phyloP scores from a whole-genome alignment of 1,139 yeast genomes.

The Yamadazyma pseudoaaseri region DNA sequence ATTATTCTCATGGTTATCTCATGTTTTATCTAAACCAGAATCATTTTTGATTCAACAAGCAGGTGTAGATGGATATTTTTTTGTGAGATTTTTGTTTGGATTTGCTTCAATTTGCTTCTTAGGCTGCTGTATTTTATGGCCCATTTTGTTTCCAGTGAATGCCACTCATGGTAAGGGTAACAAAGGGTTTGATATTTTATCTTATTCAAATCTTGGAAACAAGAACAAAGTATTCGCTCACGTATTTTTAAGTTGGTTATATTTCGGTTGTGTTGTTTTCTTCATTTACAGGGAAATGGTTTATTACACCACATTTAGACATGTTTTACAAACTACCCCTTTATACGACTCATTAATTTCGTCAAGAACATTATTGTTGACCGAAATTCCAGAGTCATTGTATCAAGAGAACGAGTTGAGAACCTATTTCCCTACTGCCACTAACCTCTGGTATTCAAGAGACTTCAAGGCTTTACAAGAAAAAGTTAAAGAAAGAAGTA shows the following conservation, averaged over 20 bases:
- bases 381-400: constrained; percentile 54
- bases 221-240: constrained; percentile 68
- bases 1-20: constrained; percentile 53
- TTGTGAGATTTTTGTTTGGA: constrained; percentile 70
- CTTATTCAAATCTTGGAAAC: constrained; percentile 62
- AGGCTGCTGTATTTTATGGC: constrained; percentile 69
- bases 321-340: constrained; percentile 68
- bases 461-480: constrained; percentile 53
- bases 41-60: constrained; percentile 71
- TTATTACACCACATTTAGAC: constrained; percentile 65
- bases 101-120: constrained; percentile 56
- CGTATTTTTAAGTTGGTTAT: constrained; percentile 68
- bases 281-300: constrained; percentile 70
- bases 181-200: constrained; percentile 59
- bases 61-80: constrained; percentile 88
- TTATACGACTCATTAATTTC: constrained; percentile 64
- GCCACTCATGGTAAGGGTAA: constrained; percentile 66
- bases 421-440: constrained; percentile 58
- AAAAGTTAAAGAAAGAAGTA: constrained; percentile 54
- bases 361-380: constrained; percentile 65
- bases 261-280: constrained; percentile 57
- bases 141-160: constrained; percentile 82
- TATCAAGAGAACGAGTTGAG: constrained; percentile 53
- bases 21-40: constrained; percentile 55
- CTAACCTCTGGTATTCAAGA: constrained; percentile 62